These are phyloP conservation scores for Cyamopsis tetragonoloba DNA, from an alignment of 306 rosid species.

Conservation along the genomic window DNA sequence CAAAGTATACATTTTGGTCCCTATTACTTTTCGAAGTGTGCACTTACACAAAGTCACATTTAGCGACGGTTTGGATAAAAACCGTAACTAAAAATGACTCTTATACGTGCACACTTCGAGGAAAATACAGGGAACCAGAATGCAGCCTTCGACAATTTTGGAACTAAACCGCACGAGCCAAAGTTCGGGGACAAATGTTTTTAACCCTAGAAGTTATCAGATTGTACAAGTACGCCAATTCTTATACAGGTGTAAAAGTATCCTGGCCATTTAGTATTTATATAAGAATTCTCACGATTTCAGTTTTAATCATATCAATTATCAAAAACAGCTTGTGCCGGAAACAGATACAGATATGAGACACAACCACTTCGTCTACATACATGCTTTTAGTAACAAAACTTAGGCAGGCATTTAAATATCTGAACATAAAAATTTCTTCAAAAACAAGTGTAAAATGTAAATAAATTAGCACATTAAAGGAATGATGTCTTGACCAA, in stretches of 20 bases:
- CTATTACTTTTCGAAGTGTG: no score
- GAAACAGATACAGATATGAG: neutral
- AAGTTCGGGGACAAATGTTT: no score
- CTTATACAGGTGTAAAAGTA: neutral
- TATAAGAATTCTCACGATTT: neutral
- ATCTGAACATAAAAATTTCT: neutral
- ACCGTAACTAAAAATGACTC: no score
- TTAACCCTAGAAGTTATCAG: neutral
- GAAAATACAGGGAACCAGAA: no score
- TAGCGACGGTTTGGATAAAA: no score
- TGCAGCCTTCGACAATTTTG: no score
- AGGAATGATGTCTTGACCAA: neutral
- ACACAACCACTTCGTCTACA: neutral
- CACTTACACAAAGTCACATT: no score
- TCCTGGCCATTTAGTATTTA: neutral
- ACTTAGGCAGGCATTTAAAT: neutral
- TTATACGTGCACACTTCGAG: no score
- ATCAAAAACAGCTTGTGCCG: neutral
- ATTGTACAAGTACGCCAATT: neutral
- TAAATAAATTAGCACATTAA: constrained; percentile 2
- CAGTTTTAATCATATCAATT: neutral
- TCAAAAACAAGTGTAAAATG: neutral
- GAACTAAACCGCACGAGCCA: no score
- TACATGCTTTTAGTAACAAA: neutral
- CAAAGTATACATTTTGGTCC: no score